Conservation (phyloP, 352 stramenopile genomes). For the Phytophthora crassamura region DNA sequence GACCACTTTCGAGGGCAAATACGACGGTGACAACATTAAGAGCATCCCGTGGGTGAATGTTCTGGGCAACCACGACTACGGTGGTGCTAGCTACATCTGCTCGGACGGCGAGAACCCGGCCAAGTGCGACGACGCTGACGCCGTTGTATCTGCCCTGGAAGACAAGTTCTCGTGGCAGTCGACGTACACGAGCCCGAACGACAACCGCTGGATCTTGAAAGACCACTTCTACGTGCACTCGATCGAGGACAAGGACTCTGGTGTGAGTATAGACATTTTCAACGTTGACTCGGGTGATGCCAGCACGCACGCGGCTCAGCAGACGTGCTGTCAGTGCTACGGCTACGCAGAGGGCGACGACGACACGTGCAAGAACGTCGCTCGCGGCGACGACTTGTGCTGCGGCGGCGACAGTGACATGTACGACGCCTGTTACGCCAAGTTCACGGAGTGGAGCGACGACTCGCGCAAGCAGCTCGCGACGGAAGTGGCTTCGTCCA, state of each 20-base stretch:
- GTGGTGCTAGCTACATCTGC: slow-evolving; percentile 66
- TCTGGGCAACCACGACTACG: slow-evolving; percentile 79
- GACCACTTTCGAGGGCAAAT: slow-evolving; percentile 65
- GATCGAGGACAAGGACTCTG: slow-evolving; percentile 45
- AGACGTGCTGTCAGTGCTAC: slow-evolving; percentile 72
- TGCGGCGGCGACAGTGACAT: slow-evolving; percentile 43
- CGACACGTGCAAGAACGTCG: slow-evolving; percentile 48
- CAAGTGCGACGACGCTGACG: slow-evolving; percentile 35
- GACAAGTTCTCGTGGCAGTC: slow-evolving; percentile 58
- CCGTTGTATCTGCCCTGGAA: slow-evolving; percentile 33
- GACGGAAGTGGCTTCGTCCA: slow-evolving; percentile 50
- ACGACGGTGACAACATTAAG: slow-evolving; percentile 53
- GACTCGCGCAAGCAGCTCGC: slow-evolving; percentile 54
- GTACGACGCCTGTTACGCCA: slow-evolving; percentile 49
- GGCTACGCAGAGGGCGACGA: slow-evolving; percentile 54
- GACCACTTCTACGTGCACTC: slow-evolving; percentile 66
- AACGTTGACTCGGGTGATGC: slow-evolving; percentile 69
- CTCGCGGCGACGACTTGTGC: slow-evolving; percentile 49
- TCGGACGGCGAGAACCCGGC: slow-evolving; percentile 37
- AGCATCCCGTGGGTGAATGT: slow-evolving; percentile 69
- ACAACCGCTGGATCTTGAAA: slow-evolving; percentile 60
- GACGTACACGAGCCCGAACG: slow-evolving; percentile 57
- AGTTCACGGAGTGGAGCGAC: slow-evolving; percentile 55
- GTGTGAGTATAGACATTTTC: slow-evolving; percentile 65
- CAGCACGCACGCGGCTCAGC: slow-evolving; percentile 49